A percentile compares a stretch with the other conserved stretches of the same genome.
These are phyloP conservation scores for Amylocarpus encephaloides DNA, from an alignment of 2,329 filamentous ascomycete species.

Conservation along the genomic window DNA sequence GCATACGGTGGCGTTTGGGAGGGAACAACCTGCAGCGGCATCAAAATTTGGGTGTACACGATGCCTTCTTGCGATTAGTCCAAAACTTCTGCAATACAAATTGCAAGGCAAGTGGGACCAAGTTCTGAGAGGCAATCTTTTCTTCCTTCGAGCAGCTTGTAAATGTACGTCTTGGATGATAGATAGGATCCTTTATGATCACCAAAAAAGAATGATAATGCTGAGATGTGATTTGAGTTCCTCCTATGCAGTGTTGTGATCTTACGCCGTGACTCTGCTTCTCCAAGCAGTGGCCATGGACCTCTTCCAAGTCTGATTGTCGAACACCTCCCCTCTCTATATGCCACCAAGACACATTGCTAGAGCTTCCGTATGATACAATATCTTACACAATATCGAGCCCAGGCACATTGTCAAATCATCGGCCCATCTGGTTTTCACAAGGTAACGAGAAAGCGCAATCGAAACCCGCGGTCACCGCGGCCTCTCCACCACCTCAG, in stretches of 20 bases:
- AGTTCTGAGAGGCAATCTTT: slow-evolving; percentile 5
- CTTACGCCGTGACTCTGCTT: neutral
- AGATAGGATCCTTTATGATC: neutral
- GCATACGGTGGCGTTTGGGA: slow-evolving; percentile 29
- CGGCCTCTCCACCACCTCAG: slow-evolving; percentile 12
- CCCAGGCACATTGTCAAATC: slow-evolving; percentile 7
- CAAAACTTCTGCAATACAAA: neutral
- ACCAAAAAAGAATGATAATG: slow-evolving; percentile 3
- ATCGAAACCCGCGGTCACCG: slow-evolving; percentile 10
- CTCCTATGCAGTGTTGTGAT: neutral
- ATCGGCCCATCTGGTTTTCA: neutral
- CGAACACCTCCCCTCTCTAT: too few relatives aligned
- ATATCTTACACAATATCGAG: neutral
- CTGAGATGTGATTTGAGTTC: neutral
- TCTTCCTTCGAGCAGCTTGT: slow-evolving; percentile 14
- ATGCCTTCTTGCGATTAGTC: neutral
- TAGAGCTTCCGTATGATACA: neutral
- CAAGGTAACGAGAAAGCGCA: neutral
- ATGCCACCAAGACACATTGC: too few relatives aligned
- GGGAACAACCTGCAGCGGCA: slow-evolving; percentile 17
- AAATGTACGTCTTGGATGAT: neutral
- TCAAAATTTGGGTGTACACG: slow-evolving; percentile 9
- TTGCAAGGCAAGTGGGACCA: slow-evolving; percentile 4
- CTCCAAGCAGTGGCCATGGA: neutral
- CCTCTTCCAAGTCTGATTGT: too few relatives aligned